These are phyloP conservation scores for Kewa caespitosa DNA, from an alignment of 179 eudicot species.

Conservation along the genomic window DNA sequence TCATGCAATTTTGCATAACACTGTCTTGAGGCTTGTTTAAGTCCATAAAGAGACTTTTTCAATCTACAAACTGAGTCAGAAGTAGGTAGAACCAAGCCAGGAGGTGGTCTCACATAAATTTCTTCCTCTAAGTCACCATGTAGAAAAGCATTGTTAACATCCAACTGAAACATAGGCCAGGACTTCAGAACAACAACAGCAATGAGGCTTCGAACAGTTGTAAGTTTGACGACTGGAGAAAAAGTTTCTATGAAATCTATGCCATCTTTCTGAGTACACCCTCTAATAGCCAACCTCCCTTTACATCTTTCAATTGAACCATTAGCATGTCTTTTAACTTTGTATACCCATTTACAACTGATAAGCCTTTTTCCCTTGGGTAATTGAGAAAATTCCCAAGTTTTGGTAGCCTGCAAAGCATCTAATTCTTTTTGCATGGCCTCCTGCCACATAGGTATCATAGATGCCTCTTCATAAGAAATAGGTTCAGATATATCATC, in stretches of 20 bases:
- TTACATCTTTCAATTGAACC: background rate
- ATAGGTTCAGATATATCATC: too few relatives aligned
- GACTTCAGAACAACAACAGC: background rate
- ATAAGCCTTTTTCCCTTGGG: background rate
- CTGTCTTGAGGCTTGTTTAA: background rate
- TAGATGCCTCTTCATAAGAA: too few relatives aligned
- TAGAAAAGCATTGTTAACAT: background rate
- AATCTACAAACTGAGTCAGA: background rate
- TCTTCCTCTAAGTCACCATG: background rate
- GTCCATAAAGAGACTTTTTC: background rate
- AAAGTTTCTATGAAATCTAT: background rate
- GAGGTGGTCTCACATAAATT: background rate
- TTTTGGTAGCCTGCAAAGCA: too few relatives aligned
- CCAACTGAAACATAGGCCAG: background rate
- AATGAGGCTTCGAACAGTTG: background rate
- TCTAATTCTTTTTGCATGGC: too few relatives aligned
- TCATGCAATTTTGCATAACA: background rate
- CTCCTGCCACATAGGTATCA: too few relatives aligned
- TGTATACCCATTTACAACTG: background rate
- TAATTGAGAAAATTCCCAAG: background rate
- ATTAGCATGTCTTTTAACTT: background rate
- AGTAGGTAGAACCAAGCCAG: background rate
- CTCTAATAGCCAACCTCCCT: background rate
- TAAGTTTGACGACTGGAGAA: background rate
- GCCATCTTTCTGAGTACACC: background rate